These are phyloP conservation scores for Suillus variegatus DNA, from an alignment of 768 basidiomycete genomes.

Conservation along the genomic window DNA sequence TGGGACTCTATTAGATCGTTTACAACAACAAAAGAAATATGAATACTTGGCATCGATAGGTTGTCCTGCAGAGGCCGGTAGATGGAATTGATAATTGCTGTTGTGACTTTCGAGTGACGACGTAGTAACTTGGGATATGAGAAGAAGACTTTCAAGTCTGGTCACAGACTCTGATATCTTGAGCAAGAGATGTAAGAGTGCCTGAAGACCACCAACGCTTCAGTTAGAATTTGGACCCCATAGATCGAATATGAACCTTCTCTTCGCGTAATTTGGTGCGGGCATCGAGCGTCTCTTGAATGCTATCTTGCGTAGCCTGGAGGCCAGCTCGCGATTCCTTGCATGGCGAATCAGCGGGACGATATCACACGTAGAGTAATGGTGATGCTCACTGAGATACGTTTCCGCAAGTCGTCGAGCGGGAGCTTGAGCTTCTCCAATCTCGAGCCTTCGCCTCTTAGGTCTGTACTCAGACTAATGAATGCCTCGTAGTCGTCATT, in stretches of 20 bases:
- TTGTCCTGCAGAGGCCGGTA: constrained; percentile 27
- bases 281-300: constrained; percentile 76
- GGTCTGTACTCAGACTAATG: constrained; percentile 91
- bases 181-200: constrained; percentile 81
- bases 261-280: constrained; percentile 81
- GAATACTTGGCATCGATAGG: constrained; percentile 40
- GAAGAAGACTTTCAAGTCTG: constrained; percentile 83
- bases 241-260: constrained; percentile 48
- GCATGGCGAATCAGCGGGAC: background rate
- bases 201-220: constrained; percentile 42
- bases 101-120: constrained; percentile 34
- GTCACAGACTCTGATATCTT: constrained; percentile 91
- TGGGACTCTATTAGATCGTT: constrained; percentile 29
- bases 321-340: constrained; percentile 68
- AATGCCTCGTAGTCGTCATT: constrained; percentile 99
- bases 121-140: constrained; percentile 51
- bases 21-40: background rate
- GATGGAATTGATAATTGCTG: constrained; percentile 34
- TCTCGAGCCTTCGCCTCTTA: constrained; percentile 81
- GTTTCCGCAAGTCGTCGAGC: constrained; percentile 57
- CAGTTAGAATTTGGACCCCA: constrained; percentile 7
- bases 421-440: constrained; percentile 70
- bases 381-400: constrained; percentile 63
- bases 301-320: constrained; percentile 65
- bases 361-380: constrained; percentile 5